A percentile compares a stretch with the other conserved stretches of the same genome.
phyloP scores from a whole-genome alignment of 805 yeast genomes.

The Candida yuanshanica region DNA sequence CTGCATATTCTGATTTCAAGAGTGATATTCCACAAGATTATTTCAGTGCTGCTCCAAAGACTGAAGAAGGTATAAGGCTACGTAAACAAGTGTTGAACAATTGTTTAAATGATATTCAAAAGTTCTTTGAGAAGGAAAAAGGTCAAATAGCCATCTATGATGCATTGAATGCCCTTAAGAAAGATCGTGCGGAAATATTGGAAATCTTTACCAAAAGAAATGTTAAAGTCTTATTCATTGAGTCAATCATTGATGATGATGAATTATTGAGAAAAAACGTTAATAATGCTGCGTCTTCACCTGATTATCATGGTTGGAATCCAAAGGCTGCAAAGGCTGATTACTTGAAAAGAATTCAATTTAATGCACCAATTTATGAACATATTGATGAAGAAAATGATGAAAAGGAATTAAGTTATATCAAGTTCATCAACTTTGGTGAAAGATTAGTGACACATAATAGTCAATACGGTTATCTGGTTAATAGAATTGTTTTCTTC shows the following conservation, averaged over 20 bases:
- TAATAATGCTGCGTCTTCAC: conserved; percentile 78
- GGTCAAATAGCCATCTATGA: conserved; percentile 97
- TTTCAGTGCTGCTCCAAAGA: conserved; percentile 50
- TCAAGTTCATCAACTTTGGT: conserved; percentile 88
- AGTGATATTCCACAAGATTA: conserved; percentile 62
- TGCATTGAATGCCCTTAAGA: conserved; percentile 81
- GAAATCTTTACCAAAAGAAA: conserved; percentile 47
- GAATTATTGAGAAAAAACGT: conserved; percentile 68
- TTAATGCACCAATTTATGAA: conserved; percentile 65
- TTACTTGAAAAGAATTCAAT: conserved; percentile 65
- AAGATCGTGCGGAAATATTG: conserved; percentile 56
- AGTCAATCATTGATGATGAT: conserved; percentile 74
- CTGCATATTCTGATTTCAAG: conserved; percentile 26
- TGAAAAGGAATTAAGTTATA: conserved; percentile 57
- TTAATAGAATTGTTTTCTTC: conserved; percentile 86
- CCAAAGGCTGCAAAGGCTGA: conserved; percentile 69
- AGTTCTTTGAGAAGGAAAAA: conserved; percentile 64
- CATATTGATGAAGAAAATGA: conserved; percentile 45
- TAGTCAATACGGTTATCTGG: conserved; percentile 80
- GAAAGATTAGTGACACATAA: conserved; percentile 74
- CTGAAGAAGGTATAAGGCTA: conserved; percentile 41
- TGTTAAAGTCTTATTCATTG: conserved; percentile 82
- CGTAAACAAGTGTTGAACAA: conserved; percentile 55
- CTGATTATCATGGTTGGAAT: conserved; percentile 79
- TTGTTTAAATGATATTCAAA: conserved; percentile 63